Conservation (phyloP, 2,329 filamentous ascomycete species). For the Aureobasidium lini region DNA sequence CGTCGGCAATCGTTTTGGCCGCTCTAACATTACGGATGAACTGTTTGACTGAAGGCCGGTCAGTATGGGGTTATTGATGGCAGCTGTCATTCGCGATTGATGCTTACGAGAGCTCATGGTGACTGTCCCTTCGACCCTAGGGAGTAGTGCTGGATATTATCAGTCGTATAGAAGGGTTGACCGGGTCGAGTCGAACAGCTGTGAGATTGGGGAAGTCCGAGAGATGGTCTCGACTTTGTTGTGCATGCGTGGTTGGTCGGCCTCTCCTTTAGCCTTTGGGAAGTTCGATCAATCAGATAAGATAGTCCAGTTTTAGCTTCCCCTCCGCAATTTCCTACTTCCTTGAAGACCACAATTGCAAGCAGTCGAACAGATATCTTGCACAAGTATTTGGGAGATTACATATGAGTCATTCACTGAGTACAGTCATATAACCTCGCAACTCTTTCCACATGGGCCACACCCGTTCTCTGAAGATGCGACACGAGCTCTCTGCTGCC, state of each 20-base stretch:
- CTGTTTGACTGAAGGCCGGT: conserved; percentile 71
- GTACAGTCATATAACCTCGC: neutral
- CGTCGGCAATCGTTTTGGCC: conserved; percentile 97
- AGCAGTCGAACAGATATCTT: neutral
- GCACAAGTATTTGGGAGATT: too few species aligned
- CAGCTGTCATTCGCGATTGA: neutral
- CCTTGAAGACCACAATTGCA: too few species aligned
- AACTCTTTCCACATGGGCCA: too few species aligned
- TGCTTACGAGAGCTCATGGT: conserved; percentile 51
- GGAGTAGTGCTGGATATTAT: neutral
- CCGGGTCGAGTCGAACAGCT: neutral
- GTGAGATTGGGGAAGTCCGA: neutral
- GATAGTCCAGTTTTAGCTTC: neutral
- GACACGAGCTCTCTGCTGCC: too few species aligned
- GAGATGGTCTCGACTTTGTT: neutral
- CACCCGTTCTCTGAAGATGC: too few species aligned
- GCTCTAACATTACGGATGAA: conserved; percentile 99
- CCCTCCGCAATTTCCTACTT: neutral
- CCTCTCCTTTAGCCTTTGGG: neutral
- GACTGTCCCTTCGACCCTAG: conserved; percentile 42
- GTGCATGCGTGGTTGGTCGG: neutral
- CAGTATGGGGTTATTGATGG: conserved; percentile 15
- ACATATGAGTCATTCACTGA: too few species aligned
- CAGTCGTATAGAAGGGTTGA: neutral
- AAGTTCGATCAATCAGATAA: neutral